Evolutionary conservation across 495 filamentous ascomycete genomes (phyloP), one percentile per base, ranked within the genome.

Genomic region (Penicillium canescens): DNA sequence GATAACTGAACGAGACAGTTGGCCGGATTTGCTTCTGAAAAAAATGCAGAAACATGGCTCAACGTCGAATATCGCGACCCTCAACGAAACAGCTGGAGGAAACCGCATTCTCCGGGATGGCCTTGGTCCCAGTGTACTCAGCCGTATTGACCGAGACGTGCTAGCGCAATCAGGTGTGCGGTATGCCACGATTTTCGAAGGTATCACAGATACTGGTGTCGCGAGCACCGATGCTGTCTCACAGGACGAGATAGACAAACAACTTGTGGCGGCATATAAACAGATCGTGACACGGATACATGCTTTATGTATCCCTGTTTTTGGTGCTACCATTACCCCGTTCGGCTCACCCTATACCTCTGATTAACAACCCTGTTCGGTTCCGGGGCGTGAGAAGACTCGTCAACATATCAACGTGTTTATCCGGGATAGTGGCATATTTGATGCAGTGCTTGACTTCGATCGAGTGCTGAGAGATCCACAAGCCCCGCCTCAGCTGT

Each of bases 81-180:
- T 79, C 57, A 91, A 90, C 70, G 82, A 89, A 72, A 86, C 86
- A 14, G 86, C 86, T 0, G 87, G 87, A 33, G 86, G 87, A 36
- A 90, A 91, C 71, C 73, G 83, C 3, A 76, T 90, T 1, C 76
- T 91, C 0, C 62, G 55, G 14, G 84, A 86, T 50, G 82, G 86
- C 3, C 72, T 85, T 0, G 87, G 87, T 6, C 86, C 86, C 4
- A 82, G 80, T 18, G 76, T 84, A 1, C 63, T 87, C 33, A 68
- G 71, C 42, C 80, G 87, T 0, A 74, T 88, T 55, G 82, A 87
- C 60, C 76, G 86, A 12, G 87, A 91, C 60, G 76, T 84, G 4
- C 67, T 91, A 12, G 60, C 74, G 0, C 78, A 81, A 8, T 70
- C 78, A 1, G 80, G 80, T 8, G 78, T 85, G 6, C 72, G 73